Base-by-base conservation (phyloP, 2,329 filamentous ascomycete species). In the Dothidotthia symphoricarpi region DNA sequence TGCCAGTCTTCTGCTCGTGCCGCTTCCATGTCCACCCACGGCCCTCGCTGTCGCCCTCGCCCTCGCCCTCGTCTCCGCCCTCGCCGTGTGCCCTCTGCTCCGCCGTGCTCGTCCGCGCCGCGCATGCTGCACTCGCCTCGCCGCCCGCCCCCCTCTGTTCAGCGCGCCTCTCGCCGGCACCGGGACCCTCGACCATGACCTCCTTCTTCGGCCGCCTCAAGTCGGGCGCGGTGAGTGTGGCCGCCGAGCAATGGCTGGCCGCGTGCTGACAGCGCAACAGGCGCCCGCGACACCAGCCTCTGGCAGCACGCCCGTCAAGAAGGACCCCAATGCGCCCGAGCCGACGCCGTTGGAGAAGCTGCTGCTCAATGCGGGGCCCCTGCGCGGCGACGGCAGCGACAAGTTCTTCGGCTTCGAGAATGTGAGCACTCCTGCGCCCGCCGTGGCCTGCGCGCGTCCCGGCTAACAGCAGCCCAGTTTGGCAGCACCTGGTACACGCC, bases 391-490 rank as follows among this genome's bases (percentile, higher is more conserved):
- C 69, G 93, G 93, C 36, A 95, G 87, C 64, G 93, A 97, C 73
- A 95, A 95, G 73, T 98, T 95, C 73, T 97, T 94, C 71, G 93
- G 93, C 12, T 85, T 97, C 66, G 93, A 98, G 71, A 98, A 98
- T 72, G 91, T 97, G 76, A 71, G 87, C 75, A 34, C 49, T 45
- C 38, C 49, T 14, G 25, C 25, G 11, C 25, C 25, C 12, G 25
- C 11, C 24, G 24, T 25, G 7, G 24, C 24, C 12, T 25, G 25
- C 11, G 6, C 11, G 11, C 25, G 6, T n/a, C 25, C 25, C 5
- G 11, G 25, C 25, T 14, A 7, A n/a, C 10, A n/a, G 7, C 12
- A 22, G 6, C 16, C 9, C 68, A 96, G 89, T 96, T 95, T 72
- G 91, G 91, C 63, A 97, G 95, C 64, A 97, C 91, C 66, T 97